A percentile compares a stretch with the other conserved stretches of the same genome.
Conservation (phyloP, 306 rosid genomes). For the Quercus mongolica region DNA sequence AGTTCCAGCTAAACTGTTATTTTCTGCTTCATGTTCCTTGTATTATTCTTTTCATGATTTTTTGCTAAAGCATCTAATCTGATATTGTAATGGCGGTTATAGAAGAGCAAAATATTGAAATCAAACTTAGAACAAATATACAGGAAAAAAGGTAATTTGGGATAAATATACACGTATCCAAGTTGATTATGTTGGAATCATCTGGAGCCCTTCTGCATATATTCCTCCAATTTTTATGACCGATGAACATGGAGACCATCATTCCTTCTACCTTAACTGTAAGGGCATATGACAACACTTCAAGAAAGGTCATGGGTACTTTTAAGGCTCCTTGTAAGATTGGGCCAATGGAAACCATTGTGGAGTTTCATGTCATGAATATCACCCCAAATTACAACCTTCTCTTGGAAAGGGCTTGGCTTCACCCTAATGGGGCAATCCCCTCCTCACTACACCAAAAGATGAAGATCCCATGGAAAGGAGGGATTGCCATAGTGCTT, state of each 20-base stretch:
- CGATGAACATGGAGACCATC: constrained; percentile 20
- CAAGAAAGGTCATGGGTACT: no score
- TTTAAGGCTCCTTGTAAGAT: no score
- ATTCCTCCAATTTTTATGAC: constrained; percentile 47
- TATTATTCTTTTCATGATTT: neutral
- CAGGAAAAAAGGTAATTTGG: constrained; percentile 26
- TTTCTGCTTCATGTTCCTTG: neutral
- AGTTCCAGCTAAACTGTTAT: neutral
- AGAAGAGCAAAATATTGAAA: constrained; percentile 36
- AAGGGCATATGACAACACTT: no score
- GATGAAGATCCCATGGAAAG: no score
- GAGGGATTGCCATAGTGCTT: no score
- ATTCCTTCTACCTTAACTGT: no score
- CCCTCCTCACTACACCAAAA: no score
- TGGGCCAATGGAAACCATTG: no score
- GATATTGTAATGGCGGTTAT: constrained; percentile 21
- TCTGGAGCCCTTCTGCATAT: constrained; percentile 35
- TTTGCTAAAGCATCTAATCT: neutral
- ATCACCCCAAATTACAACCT: no score
- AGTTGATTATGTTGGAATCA: constrained; percentile 43
- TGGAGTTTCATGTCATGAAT: no score
- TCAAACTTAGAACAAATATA: constrained; percentile 41
- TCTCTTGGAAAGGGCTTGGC: no score
- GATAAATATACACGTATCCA: constrained; percentile 37
- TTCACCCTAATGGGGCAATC: no score